Evolutionary conservation across 805 yeast species (phyloP).

Genomic region (Candida wancherniae): DNA sequence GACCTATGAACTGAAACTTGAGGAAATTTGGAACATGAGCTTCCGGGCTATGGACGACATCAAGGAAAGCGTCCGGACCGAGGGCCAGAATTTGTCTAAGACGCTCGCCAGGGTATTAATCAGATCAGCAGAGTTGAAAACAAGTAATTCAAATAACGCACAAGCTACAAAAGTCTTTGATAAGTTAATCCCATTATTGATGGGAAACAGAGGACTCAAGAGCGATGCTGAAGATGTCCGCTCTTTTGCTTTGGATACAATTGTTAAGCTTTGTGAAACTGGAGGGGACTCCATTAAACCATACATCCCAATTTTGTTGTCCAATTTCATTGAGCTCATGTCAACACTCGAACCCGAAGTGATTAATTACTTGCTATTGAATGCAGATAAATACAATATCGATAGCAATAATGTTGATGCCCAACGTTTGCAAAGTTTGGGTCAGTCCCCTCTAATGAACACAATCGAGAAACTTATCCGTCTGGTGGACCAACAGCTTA

Average conservation of each 20-base stretch:
- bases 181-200: slow-evolving; percentile 68
- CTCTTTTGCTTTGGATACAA: slow-evolving; percentile 65
- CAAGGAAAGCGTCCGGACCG: slow-evolving; percentile 85
- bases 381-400: slow-evolving; percentile 83
- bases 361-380: slow-evolving; percentile 75
- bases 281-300: slow-evolving; percentile 59
- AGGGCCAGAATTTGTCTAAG: slow-evolving; percentile 66
- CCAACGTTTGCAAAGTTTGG: slow-evolving; percentile 64
- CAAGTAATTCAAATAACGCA: slow-evolving; percentile 31
- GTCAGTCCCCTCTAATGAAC: slow-evolving; percentile 84
- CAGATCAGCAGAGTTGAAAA: slow-evolving; percentile 46
- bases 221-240: slow-evolving; percentile 85
- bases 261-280: slow-evolving; percentile 65
- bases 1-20: slow-evolving; percentile 46
- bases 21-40: slow-evolving; percentile 80
- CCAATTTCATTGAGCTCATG: slow-evolving; percentile 65
- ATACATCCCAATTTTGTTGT: slow-evolving; percentile 63
- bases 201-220: slow-evolving; percentile 73
- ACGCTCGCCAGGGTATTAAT: slow-evolving; percentile 60
- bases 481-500: slow-evolving; percentile 44
- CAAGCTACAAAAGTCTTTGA: slow-evolving; percentile 46
- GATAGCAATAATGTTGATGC: slow-evolving; percentile 71
- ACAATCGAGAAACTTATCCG: slow-evolving; percentile 71
- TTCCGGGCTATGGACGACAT: slow-evolving; percentile 91
- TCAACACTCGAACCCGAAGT: slow-evolving; percentile 90